Percentiles rank a stretch among this genome's conserved stretches.
Conservation (phyloP, 75 land plant genomes). For the Adiantum capillusveneris region DNA sequence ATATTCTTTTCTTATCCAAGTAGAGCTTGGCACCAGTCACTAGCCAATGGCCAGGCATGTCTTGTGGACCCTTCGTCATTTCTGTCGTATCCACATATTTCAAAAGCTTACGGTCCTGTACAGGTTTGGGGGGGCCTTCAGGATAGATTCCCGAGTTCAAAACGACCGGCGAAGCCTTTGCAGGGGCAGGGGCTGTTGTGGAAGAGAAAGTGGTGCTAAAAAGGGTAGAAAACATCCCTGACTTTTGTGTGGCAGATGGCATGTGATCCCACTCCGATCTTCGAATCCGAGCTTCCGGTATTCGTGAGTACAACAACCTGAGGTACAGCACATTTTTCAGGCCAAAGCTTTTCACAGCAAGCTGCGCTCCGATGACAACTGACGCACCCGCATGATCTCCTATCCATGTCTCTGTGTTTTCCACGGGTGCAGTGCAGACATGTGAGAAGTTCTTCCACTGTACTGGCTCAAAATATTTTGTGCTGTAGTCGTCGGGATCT, state of each 20-base stretch:
- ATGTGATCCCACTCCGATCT: slow-evolving; percentile 77
- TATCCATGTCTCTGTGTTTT: slow-evolving; percentile 35
- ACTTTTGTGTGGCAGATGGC: slow-evolving; percentile 39
- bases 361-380: slow-evolving; percentile 82
- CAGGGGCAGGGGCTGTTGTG: slow-evolving; percentile 33
- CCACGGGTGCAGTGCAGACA: slow-evolving; percentile 73
- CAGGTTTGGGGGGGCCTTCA: slow-evolving; percentile 63
- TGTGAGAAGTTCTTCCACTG: slow-evolving; percentile 64
- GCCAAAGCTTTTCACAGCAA: slow-evolving; percentile 42
- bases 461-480: slow-evolving; percentile 56
- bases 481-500: slow-evolving; percentile 18
- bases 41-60: slow-evolving; percentile 66
- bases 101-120: slow-evolving; percentile 46
- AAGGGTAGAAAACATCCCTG: slow-evolving; percentile 59
- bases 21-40: slow-evolving; percentile 62
- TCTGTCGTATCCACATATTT: slow-evolving; percentile 55
- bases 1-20: slow-evolving; percentile 49
- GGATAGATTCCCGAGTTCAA: slow-evolving; percentile 66
- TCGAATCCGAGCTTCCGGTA: slow-evolving; percentile 37
- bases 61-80: slow-evolving; percentile 63
- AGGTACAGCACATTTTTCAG: slow-evolving; percentile 66
- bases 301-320: slow-evolving; percentile 56
- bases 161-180: slow-evolving; percentile 39
- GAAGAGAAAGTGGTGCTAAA: slow-evolving; percentile 46
- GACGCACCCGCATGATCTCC: slow-evolving; percentile 26